Conservation (phyloP, 805 yeast genomes). For the Babjeviella inositovora region DNA sequence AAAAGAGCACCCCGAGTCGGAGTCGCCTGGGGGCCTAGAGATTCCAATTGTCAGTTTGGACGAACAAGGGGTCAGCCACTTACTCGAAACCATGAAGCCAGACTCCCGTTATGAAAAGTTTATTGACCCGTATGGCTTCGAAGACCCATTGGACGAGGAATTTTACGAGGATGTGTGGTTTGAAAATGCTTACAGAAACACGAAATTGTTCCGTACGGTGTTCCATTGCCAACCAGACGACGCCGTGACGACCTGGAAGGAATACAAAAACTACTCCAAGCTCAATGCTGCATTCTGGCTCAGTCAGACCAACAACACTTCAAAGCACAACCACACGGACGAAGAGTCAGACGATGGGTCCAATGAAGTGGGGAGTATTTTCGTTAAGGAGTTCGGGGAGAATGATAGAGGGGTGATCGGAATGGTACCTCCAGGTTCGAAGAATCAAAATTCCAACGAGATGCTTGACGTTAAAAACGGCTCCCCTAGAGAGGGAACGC, state of each 20-base stretch:
- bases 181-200: conserved; percentile 70
- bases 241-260: conserved; percentile 78
- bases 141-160: conserved; percentile 71
- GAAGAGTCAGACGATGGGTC: conserved; percentile 17
- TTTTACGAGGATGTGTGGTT: conserved; percentile 83
- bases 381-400: conserved; percentile 5
- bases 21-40: no score
- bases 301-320: no score
- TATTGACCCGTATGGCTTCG: conserved; percentile 79
- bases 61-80: conserved; percentile 21
- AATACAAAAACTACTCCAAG: conserved; percentile 58
- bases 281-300: conserved; percentile 48
- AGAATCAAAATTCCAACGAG: no score
- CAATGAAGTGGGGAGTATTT: conserved; percentile 7
- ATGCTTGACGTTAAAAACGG: conserved; percentile 1
- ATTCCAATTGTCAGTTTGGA: conserved; percentile 25
- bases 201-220: conserved; percentile 64
- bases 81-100: conserved; percentile 16
- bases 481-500: conserved; percentile 1
- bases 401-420: no score
- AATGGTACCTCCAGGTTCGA: no score
- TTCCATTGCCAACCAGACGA: conserved; percentile 96
- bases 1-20: no score
- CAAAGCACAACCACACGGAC: no score
- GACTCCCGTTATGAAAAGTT: conserved; percentile 21